A percentile compares a stretch with the other conserved stretches of the same genome.
Conservation (phyloP, 2,329 filamentous ascomycete species). For the Aspergillus aculeatus region DNA sequence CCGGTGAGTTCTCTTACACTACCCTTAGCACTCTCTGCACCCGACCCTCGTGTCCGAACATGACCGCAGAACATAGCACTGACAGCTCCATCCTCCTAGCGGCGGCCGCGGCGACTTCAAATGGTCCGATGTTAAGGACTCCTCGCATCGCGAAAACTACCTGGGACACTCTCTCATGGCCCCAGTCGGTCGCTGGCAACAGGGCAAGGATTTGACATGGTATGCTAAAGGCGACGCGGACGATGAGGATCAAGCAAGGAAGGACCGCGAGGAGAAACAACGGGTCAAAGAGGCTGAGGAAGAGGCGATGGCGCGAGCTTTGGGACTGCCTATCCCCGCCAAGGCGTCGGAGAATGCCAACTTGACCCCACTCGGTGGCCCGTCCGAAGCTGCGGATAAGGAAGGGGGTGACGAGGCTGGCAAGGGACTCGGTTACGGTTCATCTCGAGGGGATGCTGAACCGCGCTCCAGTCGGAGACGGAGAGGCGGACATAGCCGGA, state of each 20-base stretch:
- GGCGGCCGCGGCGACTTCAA: conserved; percentile 90
- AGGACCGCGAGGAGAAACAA: conserved; percentile 72
- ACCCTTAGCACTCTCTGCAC: background rate
- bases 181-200: conserved; percentile 88
- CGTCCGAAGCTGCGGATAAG: conserved; percentile 39
- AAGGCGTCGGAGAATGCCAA: conserved; percentile 65
- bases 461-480: conserved; percentile 22
- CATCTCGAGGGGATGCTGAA: conserved; percentile 31
- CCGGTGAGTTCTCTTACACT: conserved; percentile 50
- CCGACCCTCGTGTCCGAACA: background rate
- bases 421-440: conserved; percentile 37
- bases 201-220: conserved; percentile 68
- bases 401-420: conserved; percentile 43
- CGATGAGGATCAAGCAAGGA: conserved; percentile 44
- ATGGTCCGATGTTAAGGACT: conserved; percentile 90
- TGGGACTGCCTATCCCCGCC: conserved; percentile 72
- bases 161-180: conserved; percentile 91
- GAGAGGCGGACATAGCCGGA: conserved; percentile 35
- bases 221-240: conserved; percentile 61
- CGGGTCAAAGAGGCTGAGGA: conserved; percentile 88
- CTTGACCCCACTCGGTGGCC: conserved; percentile 56
- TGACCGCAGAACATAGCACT: background rate
- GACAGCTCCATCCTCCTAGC: conserved; percentile 41
- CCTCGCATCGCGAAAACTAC: conserved; percentile 82
- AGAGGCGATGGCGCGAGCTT: conserved; percentile 78